Percentiles rank a stretch among this genome's conserved stretches.
Conservation (phyloP, 73 alveolate genomes). For the Stentor coeruleus region DNA sequence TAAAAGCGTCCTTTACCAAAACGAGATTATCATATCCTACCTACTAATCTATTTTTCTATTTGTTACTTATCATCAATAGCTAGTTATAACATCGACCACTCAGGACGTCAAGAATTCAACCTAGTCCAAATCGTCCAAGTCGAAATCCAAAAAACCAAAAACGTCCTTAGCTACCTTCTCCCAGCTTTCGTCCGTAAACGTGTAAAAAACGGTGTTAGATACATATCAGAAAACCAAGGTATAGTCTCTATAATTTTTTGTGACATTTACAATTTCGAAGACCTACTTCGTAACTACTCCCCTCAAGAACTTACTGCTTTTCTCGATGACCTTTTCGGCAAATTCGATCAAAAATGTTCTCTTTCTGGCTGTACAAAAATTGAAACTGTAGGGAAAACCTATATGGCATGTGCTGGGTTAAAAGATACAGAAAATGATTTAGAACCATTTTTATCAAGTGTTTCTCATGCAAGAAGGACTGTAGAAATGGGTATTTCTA, state of each 20-base stretch:
- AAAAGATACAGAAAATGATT: slow-evolving; percentile 46
- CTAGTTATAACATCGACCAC: background rate
- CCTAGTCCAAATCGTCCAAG: slow-evolving; percentile 29
- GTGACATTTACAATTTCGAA: slow-evolving; percentile 60
- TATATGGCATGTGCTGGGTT: slow-evolving; percentile 92
- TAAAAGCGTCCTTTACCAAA: no score
- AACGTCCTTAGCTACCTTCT: slow-evolving; percentile 42
- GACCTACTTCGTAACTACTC: slow-evolving; percentile 37
- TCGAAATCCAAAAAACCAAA: slow-evolving; percentile 36
- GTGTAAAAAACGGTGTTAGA: slow-evolving; percentile 11
- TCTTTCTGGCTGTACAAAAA: slow-evolving; percentile 39
- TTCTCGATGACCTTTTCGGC: slow-evolving; percentile 45
- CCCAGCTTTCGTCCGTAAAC: slow-evolving; percentile 11
- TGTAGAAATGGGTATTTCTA: slow-evolving; percentile 2
- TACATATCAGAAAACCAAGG: slow-evolving; percentile 18
- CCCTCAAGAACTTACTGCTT: slow-evolving; percentile 48
- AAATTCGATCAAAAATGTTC: slow-evolving; percentile 45
- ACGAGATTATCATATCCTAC: background rate
- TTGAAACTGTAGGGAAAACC: slow-evolving; percentile 89
- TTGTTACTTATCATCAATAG: background rate
- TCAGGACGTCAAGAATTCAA: slow-evolving; percentile 2
- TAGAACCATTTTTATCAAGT: background rate
- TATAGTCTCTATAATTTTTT: slow-evolving; percentile 48
- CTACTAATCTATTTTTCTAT: background rate
- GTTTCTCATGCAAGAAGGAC: slow-evolving; percentile 18